Base-by-base conservation (phyloP, 495 filamentous ascomycete genomes). In the Tirmania nivea region DNA sequence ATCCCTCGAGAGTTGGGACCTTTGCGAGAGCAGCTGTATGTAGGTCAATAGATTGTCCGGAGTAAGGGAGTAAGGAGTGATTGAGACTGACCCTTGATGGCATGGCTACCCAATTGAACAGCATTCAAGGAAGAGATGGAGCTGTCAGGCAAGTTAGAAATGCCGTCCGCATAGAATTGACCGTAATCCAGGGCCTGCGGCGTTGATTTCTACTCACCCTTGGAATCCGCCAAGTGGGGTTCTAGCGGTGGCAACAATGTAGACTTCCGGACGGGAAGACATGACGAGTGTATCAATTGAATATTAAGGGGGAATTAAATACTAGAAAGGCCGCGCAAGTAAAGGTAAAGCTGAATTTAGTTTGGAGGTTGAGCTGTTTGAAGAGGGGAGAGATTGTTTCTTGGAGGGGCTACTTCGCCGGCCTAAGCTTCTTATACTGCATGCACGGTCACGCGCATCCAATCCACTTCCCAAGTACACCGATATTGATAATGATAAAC, bases 181-280 rank as follows among this genome's bases (percentile, higher is more conserved):
- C 47, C 63, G 55, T 51, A 16, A 19, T 12, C 42, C 10, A 19
- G 25, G 35, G 25, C 17, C 34, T 31, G 25, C n/a, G 16, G 34
- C 12, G 35, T 55, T 53, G 51, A 55, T 48, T 17, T 51, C 56
- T 51, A 69, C 75, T 68, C 67, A 93, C 87, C 90, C 90, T 56
- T 89, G 76, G 69, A 97, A 97, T 52, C 81, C 83, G 61, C 90
- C 90, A 59, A 94, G 74, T 45, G 90, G 90, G 47, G 90, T 96
- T 66, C 90, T 78, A 59, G 80, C 83, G 58, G 80, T 78, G 48
- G 89, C 88, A 60, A 95, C 86, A 67, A 97, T 95, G 71, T 96
- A 97, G 52, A 97, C 90, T n/a, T 19, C 21, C 25, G 48, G n/a
- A 6, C 48, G n/a, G n/a, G 48, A 8, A 19, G 42, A 47, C 42